Evolutionary conservation across 2,329 filamentous ascomycete genomes (phyloP).

Genomic region (Stagonosporopsis cucurbitacearum): DNA sequence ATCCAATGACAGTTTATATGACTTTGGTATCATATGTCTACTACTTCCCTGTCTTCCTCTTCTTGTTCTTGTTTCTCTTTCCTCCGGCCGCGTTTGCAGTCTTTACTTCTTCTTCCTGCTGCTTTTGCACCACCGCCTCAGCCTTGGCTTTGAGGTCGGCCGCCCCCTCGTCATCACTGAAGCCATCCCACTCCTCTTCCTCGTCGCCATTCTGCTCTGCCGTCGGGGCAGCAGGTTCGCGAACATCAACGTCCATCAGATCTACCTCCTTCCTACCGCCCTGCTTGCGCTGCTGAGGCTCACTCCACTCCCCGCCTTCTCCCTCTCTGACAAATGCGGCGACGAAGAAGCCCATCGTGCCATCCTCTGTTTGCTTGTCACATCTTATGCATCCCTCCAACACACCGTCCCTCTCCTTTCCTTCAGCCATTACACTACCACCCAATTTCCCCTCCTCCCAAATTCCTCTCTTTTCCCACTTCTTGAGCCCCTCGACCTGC

Average conservation of each 20-base stretch:
- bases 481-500: constrained; percentile 76
- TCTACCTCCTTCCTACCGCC: neutral
- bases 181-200: constrained; percentile 53
- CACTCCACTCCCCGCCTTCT: neutral
- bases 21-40: neutral
- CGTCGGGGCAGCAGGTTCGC: constrained; percentile 1
- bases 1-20: no score
- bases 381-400: constrained; percentile 82
- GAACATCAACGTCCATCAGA: neutral
- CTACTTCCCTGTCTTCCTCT: constrained; percentile 22
- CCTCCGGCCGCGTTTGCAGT: neutral
- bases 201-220: constrained; percentile 26
- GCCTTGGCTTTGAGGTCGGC: constrained; percentile 11
- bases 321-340: constrained; percentile 77
- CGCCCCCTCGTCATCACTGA: constrained; percentile 45
- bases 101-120: neutral
- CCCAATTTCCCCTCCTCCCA: constrained; percentile 50
- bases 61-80: constrained; percentile 32
- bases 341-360: constrained; percentile 95
- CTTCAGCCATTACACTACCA: constrained; percentile 54
- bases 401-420: constrained; percentile 45
- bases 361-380: constrained; percentile 78
- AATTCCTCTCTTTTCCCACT: constrained; percentile 70
- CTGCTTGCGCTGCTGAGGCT: neutral
- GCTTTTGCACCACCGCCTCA: neutral